A percentile compares a stretch with the other conserved stretches of the same genome.
phyloP scores from a whole-genome alignment of 1,284 basidiomycete species.

The Cutaneotrichosporon cyanovorans region DNA sequence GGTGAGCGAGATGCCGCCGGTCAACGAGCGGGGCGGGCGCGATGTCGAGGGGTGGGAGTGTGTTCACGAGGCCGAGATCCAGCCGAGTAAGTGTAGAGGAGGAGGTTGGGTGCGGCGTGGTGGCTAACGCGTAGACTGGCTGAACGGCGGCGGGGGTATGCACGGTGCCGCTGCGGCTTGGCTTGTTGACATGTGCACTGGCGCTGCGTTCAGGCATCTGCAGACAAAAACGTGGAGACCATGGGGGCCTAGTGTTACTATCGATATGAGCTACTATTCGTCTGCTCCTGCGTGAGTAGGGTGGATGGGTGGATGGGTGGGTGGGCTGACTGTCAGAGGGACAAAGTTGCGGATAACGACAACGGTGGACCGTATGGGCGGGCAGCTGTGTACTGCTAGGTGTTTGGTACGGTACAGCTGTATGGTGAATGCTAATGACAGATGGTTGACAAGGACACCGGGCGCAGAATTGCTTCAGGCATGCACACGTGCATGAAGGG shows the following conservation, averaged over 20 bases:
- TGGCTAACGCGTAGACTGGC: conserved; percentile 25
- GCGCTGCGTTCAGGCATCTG: conserved; percentile 2
- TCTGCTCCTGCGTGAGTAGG: conserved; percentile 10
- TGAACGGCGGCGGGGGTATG: conserved; percentile 23
- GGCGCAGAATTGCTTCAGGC: conserved; percentile 4
- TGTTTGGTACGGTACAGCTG: conserved; percentile 1
- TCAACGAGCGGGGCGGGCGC: conserved; percentile 6
- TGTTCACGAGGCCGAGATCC: conserved; percentile 5
- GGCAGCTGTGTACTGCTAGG: not conserved
- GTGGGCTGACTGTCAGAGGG: not conserved
- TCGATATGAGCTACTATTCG: conserved; percentile 29
- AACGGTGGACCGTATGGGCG: conserved; percentile 8
- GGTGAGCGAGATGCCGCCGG: not conserved
- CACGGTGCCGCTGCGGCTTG: conserved; percentile 34
- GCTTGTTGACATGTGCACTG: conserved; percentile 23
- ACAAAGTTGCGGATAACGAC: conserved; percentile 1
- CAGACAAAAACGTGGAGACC: conserved; percentile 21
- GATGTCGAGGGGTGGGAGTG: conserved; percentile 9
- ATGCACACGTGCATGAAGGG: conserved; percentile 5
- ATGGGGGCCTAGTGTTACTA: conserved; percentile 29
- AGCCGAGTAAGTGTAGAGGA: conserved; percentile 3
- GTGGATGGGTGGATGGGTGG: too few relatives aligned
- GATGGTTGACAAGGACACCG: conserved; percentile 3
- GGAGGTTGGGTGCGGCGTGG: too few relatives aligned
- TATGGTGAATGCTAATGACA: not conserved